These are phyloP conservation scores for Onygena corvina DNA, from an alignment of 2,329 filamentous ascomycete species.

Conservation along the genomic window DNA sequence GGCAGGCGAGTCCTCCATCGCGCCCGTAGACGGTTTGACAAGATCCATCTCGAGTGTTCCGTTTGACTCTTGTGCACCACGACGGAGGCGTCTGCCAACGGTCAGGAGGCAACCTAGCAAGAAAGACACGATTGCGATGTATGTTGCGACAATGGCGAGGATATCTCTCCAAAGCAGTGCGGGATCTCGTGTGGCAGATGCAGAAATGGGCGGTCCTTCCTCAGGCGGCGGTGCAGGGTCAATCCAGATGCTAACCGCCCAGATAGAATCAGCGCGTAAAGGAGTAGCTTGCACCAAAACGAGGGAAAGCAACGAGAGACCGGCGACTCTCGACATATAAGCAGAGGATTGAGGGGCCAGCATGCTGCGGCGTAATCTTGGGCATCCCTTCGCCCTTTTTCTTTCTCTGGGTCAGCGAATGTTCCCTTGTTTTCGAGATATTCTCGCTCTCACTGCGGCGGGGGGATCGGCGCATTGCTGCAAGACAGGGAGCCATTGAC, in stretches of 20 bases:
- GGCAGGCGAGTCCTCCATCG: conserved; percentile 24
- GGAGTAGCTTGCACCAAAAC: conserved; percentile 4
- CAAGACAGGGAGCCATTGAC: not conserved
- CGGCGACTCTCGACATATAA: conserved; percentile 2
- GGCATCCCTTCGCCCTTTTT: conserved; percentile 2
- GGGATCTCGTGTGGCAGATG: conserved; percentile 47
- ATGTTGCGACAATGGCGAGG: conserved; percentile 70
- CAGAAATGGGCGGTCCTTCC: conserved; percentile 49
- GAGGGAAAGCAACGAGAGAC: conserved; percentile 5
- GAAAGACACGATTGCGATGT: conserved; percentile 63
- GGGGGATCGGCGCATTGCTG: conserved; percentile 2
- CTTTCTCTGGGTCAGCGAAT: not conserved
- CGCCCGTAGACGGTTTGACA: conserved; percentile 34
- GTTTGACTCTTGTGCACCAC: conserved; percentile 41
- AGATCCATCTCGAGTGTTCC: conserved; percentile 45
- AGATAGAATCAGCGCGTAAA: conserved; percentile 9
- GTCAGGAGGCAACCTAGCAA: conserved; percentile 55
- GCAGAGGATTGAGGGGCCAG: not conserved
- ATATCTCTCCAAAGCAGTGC: conserved; percentile 67
- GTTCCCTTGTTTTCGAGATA: conserved; percentile 6
- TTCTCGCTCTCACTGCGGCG: not conserved
- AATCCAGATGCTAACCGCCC: conserved; percentile 39
- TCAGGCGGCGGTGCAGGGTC: conserved; percentile 48
- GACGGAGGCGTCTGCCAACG: conserved; percentile 46
- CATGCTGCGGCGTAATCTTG: conserved; percentile 6